A percentile compares a stretch with the other conserved stretches of the same genome.
Evolutionary conservation across 2,329 filamentous ascomycete genomes (phyloP).

Genomic region (Microsporum canis): DNA sequence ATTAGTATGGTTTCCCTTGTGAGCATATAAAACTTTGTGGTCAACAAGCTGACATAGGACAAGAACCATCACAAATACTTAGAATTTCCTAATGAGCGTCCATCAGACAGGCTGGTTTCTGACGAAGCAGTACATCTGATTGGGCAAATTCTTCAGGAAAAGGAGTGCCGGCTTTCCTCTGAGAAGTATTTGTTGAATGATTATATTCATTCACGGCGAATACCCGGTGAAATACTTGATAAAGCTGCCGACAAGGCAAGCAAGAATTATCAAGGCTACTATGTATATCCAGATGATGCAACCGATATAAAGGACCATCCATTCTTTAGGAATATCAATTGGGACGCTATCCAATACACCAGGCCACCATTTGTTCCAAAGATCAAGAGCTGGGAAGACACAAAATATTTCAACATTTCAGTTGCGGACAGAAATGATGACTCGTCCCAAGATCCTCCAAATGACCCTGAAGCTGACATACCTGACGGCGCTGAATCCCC

Average conservation of each 20-base stretch:
- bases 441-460: not conserved
- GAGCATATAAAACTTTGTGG: not conserved
- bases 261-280: slow-evolving; percentile 41
- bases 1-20: slow-evolving; percentile 39
- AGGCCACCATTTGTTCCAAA: slow-evolving; percentile 70
- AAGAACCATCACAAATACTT: slow-evolving; percentile 61
- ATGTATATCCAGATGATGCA: slow-evolving; percentile 74
- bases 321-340: slow-evolving; percentile 71
- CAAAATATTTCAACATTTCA: slow-evolving; percentile 66
- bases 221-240: slow-evolving; percentile 24
- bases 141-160: slow-evolving; percentile 57
- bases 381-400: slow-evolving; percentile 57
- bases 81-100: slow-evolving; percentile 51
- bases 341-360: slow-evolving; percentile 60
- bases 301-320: slow-evolving; percentile 80
- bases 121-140: slow-evolving; percentile 68
- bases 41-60: not conserved
- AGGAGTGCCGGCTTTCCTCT: slow-evolving; percentile 64
- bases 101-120: slow-evolving; percentile 49
- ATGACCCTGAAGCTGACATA: not conserved
- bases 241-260: slow-evolving; percentile 22
- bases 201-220: slow-evolving; percentile 23
- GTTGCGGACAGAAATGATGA: not conserved
- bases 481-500: not conserved
- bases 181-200: slow-evolving; percentile 62